These are phyloP conservation scores for Craterostigma plantagineum DNA, from an alignment of 257 asterid genomes.

Conservation along the genomic window DNA sequence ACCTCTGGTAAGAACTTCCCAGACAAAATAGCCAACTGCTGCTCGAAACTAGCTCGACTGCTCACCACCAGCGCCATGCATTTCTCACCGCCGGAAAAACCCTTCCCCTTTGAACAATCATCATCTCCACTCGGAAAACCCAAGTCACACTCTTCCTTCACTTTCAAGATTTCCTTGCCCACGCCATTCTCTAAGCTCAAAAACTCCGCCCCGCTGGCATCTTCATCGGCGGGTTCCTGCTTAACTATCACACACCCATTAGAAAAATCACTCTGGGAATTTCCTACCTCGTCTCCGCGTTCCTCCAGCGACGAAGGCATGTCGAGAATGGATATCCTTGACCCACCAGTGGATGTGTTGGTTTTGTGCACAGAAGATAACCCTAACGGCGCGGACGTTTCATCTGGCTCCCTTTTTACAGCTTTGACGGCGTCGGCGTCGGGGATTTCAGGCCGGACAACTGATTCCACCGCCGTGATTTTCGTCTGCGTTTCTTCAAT, in stretches of 20 bases:
- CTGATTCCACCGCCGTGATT: too few relatives aligned
- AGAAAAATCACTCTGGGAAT: not conserved
- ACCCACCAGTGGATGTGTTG: slow-evolving; percentile 38
- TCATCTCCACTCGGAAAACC: slow-evolving; percentile 3
- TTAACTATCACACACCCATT: slow-evolving; percentile 6
- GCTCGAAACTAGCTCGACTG: too few relatives aligned
- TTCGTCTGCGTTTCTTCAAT: too few relatives aligned
- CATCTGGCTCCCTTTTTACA: too few relatives aligned
- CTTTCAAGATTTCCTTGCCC: slow-evolving; percentile 8
- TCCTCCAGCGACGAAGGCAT: slow-evolving; percentile 4
- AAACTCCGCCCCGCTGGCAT: too few relatives aligned
- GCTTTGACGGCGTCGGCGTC: too few relatives aligned
- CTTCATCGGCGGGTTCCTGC: slow-evolving; percentile 1
- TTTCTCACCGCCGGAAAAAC: slow-evolving; percentile 2
- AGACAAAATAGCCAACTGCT: too few relatives aligned
- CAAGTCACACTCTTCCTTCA: slow-evolving; percentile 20
- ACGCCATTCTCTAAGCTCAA: slow-evolving; percentile 9
- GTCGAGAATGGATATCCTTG: slow-evolving; percentile 23
- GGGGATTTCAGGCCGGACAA: too few relatives aligned
- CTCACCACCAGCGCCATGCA: not conserved
- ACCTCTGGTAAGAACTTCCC: not conserved
- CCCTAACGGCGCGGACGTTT: not conserved
- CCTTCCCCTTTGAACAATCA: slow-evolving; percentile 1
- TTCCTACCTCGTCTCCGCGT: slow-evolving; percentile 6
- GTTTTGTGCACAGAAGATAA: slow-evolving; percentile 18